phyloP scores from a whole-genome alignment of 441 rosid genomes.

The Geranium incanum region DNA sequence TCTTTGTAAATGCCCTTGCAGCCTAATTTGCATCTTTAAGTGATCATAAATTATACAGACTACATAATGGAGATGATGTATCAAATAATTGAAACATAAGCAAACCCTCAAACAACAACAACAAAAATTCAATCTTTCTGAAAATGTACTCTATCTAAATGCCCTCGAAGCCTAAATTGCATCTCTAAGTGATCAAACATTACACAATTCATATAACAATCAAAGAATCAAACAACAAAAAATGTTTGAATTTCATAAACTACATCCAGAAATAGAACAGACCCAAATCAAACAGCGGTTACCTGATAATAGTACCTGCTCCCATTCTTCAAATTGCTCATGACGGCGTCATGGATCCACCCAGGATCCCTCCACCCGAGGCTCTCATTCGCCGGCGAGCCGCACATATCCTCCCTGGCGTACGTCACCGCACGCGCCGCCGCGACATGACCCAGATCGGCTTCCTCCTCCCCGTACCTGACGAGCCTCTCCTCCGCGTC shows the following conservation, averaged over 20 bases:
- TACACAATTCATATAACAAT: background rate
- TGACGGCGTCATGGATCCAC: constrained; percentile 63
- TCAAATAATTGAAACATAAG: too few species aligned
- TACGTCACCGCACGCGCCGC: constrained; percentile 56
- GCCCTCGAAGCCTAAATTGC: background rate
- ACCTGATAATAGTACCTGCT: constrained; percentile 68
- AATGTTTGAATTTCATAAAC: too few species aligned
- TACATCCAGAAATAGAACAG: background rate
- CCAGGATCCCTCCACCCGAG: constrained; percentile 93
- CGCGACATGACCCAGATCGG: constrained; percentile 25
- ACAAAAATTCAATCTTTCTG: too few species aligned
- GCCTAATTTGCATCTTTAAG: background rate
- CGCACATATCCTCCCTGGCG: constrained; percentile 69
- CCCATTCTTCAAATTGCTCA: constrained; percentile 50
- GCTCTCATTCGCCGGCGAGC: constrained; percentile 63
- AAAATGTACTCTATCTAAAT: background rate
- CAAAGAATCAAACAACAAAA: background rate
- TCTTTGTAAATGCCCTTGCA: background rate
- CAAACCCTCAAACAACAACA: too few species aligned
- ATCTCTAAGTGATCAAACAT: background rate
- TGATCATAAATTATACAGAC: background rate
- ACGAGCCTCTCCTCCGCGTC: constrained; percentile 54
- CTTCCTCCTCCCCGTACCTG: constrained; percentile 52
- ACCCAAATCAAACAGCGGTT: constrained; percentile 8
- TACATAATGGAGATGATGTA: too few species aligned